These are phyloP conservation scores for Ophiognomonia clavigignenti-juglandacearum DNA, from an alignment of 2,329 filamentous ascomycete species.

Conservation along the genomic window DNA sequence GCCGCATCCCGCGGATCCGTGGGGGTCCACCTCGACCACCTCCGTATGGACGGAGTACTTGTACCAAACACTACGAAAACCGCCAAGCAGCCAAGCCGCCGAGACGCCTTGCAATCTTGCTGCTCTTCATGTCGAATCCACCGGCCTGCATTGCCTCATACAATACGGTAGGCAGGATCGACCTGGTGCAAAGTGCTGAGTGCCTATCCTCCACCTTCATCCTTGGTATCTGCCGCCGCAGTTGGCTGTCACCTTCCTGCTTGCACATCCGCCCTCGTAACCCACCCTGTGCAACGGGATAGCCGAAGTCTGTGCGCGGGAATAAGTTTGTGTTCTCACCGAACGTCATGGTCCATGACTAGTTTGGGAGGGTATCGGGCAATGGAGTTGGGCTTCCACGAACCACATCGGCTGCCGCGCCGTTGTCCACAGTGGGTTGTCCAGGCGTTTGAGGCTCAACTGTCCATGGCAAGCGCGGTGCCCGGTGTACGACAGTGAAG, in stretches of 20 bases:
- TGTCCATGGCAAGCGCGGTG: constrained; percentile 1
- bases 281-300: neutral
- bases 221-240: neutral
- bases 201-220: too few relatives aligned
- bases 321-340: too few relatives aligned
- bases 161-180: too few relatives aligned
- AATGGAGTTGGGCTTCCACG: too few relatives aligned
- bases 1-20: neutral
- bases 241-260: neutral
- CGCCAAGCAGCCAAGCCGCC: constrained; percentile 7
- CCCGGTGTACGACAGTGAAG: too few relatives aligned
- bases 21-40: neutral
- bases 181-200: too few relatives aligned
- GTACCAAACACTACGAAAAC: neutral
- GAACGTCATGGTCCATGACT: too few relatives aligned
- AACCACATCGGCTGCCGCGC: too few relatives aligned
- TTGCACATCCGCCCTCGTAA: neutral
- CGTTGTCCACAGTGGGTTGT: too few relatives aligned
- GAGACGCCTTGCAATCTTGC: neutral
- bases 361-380: too few relatives aligned
- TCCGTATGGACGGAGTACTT: neutral
- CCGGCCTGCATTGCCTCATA: too few relatives aligned
- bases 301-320: neutral
- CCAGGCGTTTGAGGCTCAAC: constrained; percentile 3
- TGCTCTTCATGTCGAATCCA: too few relatives aligned